A percentile compares a stretch with the other conserved stretches of the same genome.
phyloP scores from a whole-genome alignment of 495 filamentous ascomycete genomes.

The Antarctomyces pellizariae region DNA sequence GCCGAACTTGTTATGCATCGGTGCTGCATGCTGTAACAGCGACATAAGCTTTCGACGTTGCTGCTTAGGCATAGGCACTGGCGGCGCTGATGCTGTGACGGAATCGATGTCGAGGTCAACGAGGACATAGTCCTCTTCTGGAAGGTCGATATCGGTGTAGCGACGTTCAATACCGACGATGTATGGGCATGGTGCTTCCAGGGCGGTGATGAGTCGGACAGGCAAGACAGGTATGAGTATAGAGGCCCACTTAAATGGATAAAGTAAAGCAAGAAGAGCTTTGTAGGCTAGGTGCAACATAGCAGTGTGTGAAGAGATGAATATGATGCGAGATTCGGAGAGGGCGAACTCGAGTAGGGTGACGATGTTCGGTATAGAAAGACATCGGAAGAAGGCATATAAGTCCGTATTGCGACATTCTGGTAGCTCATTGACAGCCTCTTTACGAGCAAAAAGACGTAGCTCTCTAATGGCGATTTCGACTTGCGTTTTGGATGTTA shows the following conservation, averaged over 20 bases:
- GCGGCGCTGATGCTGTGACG: conserved; percentile 57
- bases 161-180: conserved; percentile 87
- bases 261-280: conserved; percentile 62
- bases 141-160: conserved; percentile 77
- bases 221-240: conserved; percentile 86
- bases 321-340: conserved; percentile 84
- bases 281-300: conserved; percentile 87
- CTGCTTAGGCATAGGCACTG: conserved; percentile 59
- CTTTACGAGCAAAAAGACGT: conserved; percentile 76
- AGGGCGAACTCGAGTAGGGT: conserved; percentile 83
- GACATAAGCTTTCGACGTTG: conserved; percentile 76
- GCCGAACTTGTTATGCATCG: conserved; percentile 69
- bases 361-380: conserved; percentile 79
- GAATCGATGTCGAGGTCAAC: conserved; percentile 80
- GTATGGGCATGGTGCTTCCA: conserved; percentile 91
- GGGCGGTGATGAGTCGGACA: conserved; percentile 61
- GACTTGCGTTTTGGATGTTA: conserved; percentile 85
- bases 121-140: conserved; percentile 89
- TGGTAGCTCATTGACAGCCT: conserved; percentile 82
- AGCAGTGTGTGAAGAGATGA: conserved; percentile 81
- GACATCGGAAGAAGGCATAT: conserved; percentile 72
- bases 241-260: conserved; percentile 77
- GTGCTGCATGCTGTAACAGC: conserved; percentile 70
- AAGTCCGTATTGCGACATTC: conserved; percentile 81
- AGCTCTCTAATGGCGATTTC: conserved; percentile 80